Evolutionary conservation across 139 green algal species (phyloP).

Genomic region (Coelastrella sp.): DNA sequence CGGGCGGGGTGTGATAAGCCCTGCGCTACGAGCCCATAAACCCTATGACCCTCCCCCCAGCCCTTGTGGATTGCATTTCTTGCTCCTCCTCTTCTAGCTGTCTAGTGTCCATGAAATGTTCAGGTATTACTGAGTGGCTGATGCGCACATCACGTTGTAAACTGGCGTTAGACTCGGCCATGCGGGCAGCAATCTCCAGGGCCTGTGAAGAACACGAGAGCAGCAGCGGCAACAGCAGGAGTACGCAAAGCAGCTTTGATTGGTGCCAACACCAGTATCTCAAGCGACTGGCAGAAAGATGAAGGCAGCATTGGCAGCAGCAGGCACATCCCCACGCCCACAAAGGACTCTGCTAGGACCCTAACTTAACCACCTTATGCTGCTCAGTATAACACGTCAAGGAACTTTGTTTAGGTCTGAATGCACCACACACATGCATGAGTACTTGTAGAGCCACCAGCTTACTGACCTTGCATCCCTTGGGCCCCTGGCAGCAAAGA

Average conservation of each 20-base stretch:
- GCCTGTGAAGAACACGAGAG: constrained; percentile 29
- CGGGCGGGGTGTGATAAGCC: too few relatives aligned
- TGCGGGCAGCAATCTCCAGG: constrained; percentile 66
- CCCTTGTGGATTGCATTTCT: background rate
- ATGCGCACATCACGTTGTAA: constrained; percentile 52
- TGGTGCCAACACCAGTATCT: background rate
- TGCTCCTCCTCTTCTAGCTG: constrained; percentile 18
- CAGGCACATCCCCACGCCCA: too few relatives aligned
- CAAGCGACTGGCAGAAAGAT: background rate
- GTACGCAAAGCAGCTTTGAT: background rate
- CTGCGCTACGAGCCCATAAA: constrained; percentile 31
- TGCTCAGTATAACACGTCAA: too few relatives aligned
- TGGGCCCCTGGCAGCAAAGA: too few relatives aligned
- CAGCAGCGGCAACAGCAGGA: constrained; percentile 8
- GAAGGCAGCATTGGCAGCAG: too few relatives aligned
- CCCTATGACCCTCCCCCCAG: background rate
- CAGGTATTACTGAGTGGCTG: constrained; percentile 63
- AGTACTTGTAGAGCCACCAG: too few relatives aligned
- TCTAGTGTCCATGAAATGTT: constrained; percentile 19
- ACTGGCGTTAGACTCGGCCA: constrained; percentile 50
- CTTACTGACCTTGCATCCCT: too few relatives aligned
- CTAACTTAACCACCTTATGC: too few relatives aligned
- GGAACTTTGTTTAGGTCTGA: too few relatives aligned
- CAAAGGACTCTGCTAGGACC: too few relatives aligned
- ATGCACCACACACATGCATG: too few relatives aligned